phyloP scores from a whole-genome alignment of 2,329 filamentous ascomycete genomes.

The Aspergillus hiratsukae region DNA sequence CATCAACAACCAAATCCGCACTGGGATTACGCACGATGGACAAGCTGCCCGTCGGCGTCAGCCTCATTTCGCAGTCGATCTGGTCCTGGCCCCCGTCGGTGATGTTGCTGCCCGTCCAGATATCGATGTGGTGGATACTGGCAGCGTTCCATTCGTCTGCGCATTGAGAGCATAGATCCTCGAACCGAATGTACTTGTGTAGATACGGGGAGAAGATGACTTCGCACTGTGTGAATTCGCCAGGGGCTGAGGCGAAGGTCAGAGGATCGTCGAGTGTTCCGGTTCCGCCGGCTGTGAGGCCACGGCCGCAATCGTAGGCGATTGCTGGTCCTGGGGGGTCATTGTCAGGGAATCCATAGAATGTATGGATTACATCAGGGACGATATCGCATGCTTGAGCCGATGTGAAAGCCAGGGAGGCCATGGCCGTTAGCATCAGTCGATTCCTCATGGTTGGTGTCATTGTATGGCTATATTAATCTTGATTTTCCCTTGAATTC shows the following conservation, averaged over 20 bases:
- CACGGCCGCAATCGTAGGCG: slow-evolving; percentile 35
- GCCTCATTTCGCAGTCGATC: slow-evolving; percentile 32
- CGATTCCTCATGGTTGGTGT: neutral
- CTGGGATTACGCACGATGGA: slow-evolving; percentile 29
- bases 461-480: neutral
- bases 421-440: neutral
- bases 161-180: slow-evolving; percentile 35
- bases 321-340: slow-evolving; percentile 33
- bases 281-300: slow-evolving; percentile 37
- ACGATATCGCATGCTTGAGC: neutral
- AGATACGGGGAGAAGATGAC: slow-evolving; percentile 44
- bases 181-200: slow-evolving; percentile 41
- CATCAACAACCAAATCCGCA: slow-evolving; percentile 27
- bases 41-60: slow-evolving; percentile 28
- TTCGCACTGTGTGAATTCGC: slow-evolving; percentile 42
- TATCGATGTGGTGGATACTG: slow-evolving; percentile 30
- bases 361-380: slow-evolving; percentile 31
- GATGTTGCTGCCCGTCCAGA: slow-evolving; percentile 36
- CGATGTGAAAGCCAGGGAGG: neutral
- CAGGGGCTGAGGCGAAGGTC: slow-evolving; percentile 41
- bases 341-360: slow-evolving; percentile 42
- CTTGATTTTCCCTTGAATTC: neutral
- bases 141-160: slow-evolving; percentile 19
- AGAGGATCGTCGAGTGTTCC: slow-evolving; percentile 43
- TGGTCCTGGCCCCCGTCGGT: slow-evolving; percentile 29